Base-by-base conservation (phyloP, 2,329 filamentous ascomycete species). In the Microcyclospora tardicrescens region DNA sequence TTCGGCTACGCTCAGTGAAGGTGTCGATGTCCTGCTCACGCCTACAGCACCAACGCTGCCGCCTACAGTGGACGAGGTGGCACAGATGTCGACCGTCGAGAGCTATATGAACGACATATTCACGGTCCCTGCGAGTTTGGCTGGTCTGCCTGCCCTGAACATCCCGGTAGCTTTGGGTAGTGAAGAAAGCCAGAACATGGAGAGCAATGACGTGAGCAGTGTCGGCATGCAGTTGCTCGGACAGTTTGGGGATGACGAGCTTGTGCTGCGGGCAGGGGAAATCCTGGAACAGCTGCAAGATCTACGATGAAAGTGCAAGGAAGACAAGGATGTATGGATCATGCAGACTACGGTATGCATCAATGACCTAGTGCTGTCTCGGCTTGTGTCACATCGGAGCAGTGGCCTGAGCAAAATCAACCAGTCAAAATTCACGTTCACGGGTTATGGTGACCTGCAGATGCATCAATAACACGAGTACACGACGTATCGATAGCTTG, bases 71-170 rank as follows among this genome's bases (percentile, higher is more conserved):
- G 64, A 69, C 3, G 70, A 78, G 5, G 56, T 91, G 28, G 51
- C 64, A 43, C 52, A 59, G 9, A 67, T 75, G 58, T 59, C 63
- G 12, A 61, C 71, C 0, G 63, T 93, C n/a, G 77, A 89, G 51
- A 73, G 73, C 1, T 96, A 95, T 56, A 82, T 83, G 68, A 94
- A 91, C 54, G 91, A 98, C 62, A 81, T 96, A 1, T 89, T 96
- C 52, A 96, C 91, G 0, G 89, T 98, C 1, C 91, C 91, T 1
- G 86, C 89, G 2, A 95, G 86, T 62, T 66, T 98, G 47, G 91
- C 89, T 0, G 91, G 91, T 0, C 65, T 98, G 39, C 91, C 91
- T 2, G 84, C 87, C 10, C 73, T 95, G 36, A 95, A 82, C 49
- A 69, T 98, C 10, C 89, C 91, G 0, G 68, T 81, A 45, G 58